Evolutionary conservation across 2,329 filamentous ascomycete species (phyloP).

Genomic region (Clonostachys rosea): DNA sequence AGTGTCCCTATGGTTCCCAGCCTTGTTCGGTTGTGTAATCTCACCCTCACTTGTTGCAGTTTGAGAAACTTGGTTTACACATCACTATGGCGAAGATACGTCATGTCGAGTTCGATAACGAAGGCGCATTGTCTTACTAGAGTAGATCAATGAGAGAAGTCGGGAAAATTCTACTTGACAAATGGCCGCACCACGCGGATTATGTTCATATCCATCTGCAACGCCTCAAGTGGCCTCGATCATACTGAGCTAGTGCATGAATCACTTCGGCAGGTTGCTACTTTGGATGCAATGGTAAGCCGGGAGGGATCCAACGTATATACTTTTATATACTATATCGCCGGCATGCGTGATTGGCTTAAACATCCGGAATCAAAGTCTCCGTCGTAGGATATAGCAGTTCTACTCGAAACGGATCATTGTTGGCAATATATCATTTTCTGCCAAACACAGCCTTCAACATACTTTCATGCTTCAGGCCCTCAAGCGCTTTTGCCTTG

Average conservation of each 20-base stretch:
- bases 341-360: too few species aligned
- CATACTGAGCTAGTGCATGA: neutral
- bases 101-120: neutral
- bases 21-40: neutral
- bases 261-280: neutral
- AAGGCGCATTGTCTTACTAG: neutral
- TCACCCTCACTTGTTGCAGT: neutral
- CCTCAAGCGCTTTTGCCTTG: too few species aligned
- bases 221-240: neutral
- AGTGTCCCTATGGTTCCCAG: too few species aligned
- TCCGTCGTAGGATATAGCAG: too few species aligned
- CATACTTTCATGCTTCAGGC: too few species aligned
- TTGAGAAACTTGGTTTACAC: neutral
- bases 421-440: too few species aligned
- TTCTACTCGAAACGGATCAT: too few species aligned
- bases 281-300: too few species aligned
- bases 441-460: too few species aligned
- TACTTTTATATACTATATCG: too few species aligned
- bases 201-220: neutral
- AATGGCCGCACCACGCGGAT: neutral
- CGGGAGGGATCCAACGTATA: too few species aligned
- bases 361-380: too few species aligned
- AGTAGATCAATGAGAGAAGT: neutral
- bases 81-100: neutral
- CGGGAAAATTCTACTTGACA: neutral